A percentile compares a stretch with the other conserved stretches of the same genome.
phyloP scores from a whole-genome alignment of 2,329 filamentous ascomycete species.

The Davidsoniella virescens region DNA sequence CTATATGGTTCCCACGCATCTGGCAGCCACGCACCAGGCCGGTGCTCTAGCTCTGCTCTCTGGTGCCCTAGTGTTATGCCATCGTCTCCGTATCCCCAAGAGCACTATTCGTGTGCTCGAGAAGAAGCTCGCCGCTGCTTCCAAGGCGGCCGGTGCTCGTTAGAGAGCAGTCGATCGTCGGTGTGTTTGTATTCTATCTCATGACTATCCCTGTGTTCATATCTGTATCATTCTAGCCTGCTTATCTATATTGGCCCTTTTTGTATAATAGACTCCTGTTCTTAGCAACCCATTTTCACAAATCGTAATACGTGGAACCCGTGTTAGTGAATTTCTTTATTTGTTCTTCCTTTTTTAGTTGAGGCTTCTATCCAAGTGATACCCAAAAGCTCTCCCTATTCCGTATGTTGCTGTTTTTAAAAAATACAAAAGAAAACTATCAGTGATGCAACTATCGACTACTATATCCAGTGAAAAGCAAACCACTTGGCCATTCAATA shows the following conservation, averaged over 20 bases:
- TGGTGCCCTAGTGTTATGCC: conserved; percentile 63
- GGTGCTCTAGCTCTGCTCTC: conserved; percentile 74
- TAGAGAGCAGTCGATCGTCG: conserved; percentile 7
- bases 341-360: neutral
- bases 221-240: no score
- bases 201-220: no score
- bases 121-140: conserved; percentile 23
- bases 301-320: no score
- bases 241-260: neutral
- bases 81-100: conserved; percentile 57
- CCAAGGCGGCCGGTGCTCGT: conserved; percentile 10
- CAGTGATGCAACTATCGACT: no score
- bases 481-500: no score
- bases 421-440: no score
- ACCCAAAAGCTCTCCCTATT: neutral
- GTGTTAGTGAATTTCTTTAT: no score
- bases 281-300: no score
- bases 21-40: conserved; percentile 86
- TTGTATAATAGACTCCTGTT: neutral
- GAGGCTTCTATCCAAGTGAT: neutral
- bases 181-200: conserved; percentile 1
- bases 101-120: conserved; percentile 45
- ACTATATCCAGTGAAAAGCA: no score
- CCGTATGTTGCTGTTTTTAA: no score
- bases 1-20: conserved; percentile 77